Evolutionary conservation across 2,329 filamentous ascomycete genomes (phyloP).

Genomic region (Curvularia sp.): DNA sequence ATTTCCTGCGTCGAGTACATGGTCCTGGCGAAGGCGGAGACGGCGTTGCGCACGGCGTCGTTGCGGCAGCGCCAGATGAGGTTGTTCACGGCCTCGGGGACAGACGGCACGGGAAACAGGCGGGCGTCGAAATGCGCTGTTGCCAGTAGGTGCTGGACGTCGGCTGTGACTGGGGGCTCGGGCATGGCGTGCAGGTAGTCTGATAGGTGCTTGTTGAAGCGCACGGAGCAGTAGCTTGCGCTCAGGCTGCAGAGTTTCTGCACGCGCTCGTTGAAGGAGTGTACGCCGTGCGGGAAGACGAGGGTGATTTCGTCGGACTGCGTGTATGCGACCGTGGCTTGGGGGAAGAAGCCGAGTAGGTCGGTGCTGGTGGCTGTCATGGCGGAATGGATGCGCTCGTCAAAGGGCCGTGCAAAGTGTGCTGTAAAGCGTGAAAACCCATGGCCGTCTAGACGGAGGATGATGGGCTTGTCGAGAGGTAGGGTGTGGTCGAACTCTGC

Average conservation of each 20-base stretch:
- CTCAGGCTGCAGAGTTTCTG: slow-evolving; percentile 42
- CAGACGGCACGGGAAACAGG: slow-evolving; percentile 35
- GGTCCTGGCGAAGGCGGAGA: slow-evolving; percentile 39
- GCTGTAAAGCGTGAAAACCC: slow-evolving; percentile 42
- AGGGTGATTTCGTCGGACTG: slow-evolving; percentile 47
- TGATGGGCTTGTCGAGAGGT: slow-evolving; percentile 27
- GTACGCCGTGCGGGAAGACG: slow-evolving; percentile 39
- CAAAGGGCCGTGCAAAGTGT: slow-evolving; percentile 40
- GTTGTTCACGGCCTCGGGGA: slow-evolving; percentile 41
- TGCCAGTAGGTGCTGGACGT: slow-evolving; percentile 23
- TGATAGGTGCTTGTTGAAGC: slow-evolving; percentile 38
- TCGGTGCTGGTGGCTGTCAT: slow-evolving; percentile 38
- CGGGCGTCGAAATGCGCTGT: slow-evolving; percentile 43
- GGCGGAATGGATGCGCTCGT: slow-evolving; percentile 42
- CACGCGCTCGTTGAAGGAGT: slow-evolving; percentile 39
- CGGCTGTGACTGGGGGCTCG: slow-evolving; percentile 28
- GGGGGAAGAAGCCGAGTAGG: slow-evolving; percentile 38
- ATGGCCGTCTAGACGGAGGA: slow-evolving; percentile 44
- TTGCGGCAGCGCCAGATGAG: slow-evolving; percentile 44
- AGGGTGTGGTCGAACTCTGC: slow-evolving; percentile 34
- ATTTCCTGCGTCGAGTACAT: slow-evolving; percentile 35
- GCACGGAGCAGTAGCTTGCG: slow-evolving; percentile 39
- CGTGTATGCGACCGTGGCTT: slow-evolving; percentile 43
- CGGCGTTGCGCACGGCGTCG: slow-evolving; percentile 41
- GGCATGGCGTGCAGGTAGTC: slow-evolving; percentile 21